Evolutionary conservation across 148 eudicot genomes (phyloP).

Genomic region (Gaultheria prostrata): DNA sequence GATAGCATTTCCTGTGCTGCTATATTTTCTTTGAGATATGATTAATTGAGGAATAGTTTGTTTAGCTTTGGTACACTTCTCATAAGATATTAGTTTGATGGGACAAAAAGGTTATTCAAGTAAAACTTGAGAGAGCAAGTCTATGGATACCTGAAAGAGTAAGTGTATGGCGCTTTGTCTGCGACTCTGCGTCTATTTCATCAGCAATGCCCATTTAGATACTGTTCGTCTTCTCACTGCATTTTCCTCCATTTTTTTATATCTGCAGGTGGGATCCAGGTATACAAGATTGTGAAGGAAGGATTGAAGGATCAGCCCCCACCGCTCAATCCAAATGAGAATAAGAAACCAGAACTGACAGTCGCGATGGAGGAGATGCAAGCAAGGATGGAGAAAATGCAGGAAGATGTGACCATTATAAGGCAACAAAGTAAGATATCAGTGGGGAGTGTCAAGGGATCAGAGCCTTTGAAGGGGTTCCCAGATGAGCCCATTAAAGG

Average conservation of each 20-base stretch:
- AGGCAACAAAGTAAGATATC: conserved; percentile 22
- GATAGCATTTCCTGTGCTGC: not conserved
- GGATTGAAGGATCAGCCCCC: conserved; percentile 26
- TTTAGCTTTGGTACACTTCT: not conserved
- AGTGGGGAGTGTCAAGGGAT: conserved; percentile 13
- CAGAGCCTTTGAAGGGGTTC: conserved; percentile 27
- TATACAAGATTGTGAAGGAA: conserved; percentile 34
- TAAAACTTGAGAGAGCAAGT: not conserved
- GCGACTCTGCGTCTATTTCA: not conserved
- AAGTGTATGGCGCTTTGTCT: not conserved
- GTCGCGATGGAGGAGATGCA: conserved; percentile 33
- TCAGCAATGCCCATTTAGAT: not conserved
- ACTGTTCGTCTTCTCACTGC: not conserved
- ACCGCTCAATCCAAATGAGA: conserved; percentile 2
- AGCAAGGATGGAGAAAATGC: conserved; percentile 38
- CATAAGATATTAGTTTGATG: not conserved
- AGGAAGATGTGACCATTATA: conserved; percentile 23
- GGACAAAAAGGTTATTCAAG: not conserved
- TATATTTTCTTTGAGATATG: not conserved
- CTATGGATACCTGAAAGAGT: not conserved
- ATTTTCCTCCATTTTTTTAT: not conserved
- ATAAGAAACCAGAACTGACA: conserved; percentile 20
- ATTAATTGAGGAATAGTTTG: not conserved
- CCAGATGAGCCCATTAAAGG: conserved; percentile 25
- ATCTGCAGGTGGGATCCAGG: conserved; percentile 36